Evolutionary conservation across 1,139 yeast genomes (phyloP), one percentile per base, ranked within the genome.

Genomic region (Yarrowia galli): DNA sequence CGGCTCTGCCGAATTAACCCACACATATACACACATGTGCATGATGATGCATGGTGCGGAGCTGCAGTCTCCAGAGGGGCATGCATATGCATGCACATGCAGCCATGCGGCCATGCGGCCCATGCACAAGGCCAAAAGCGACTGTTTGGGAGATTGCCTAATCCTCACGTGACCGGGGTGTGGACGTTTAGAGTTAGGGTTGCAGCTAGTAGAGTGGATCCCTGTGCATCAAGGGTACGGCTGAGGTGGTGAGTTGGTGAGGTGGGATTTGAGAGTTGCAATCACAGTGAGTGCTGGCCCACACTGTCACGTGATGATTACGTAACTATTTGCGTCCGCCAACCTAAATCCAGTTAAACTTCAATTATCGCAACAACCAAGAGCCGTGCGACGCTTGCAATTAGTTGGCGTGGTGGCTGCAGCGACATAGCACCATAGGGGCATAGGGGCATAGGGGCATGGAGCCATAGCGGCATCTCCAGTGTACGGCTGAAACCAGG

Each of bases 111-210:
- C 20, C 35, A 23, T n/a, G n/a, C n/a, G n/a, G n/a, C n/a, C n/a
- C n/a, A n/a, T 28, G 53, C 53, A 28, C 38, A n/a, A n/a, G 36
- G 36, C 53, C 53, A 2, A 48, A 48, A 28, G 28, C 23, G 58
- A 35, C 56, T 12, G 40, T 32, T 49, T 49, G 56, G 56, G 56
- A 32, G 38, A 32, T 32, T 32, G 42, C 58, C 42, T 51, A 51
- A 20, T 51, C 42, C 22, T 35, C 58, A 51, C 58, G 58, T 51
- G 58, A 51, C 42, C 36, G 22, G 13, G 10, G 28, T 2, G 20
- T 18, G 20, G 43, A 10, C 25, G 2, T 20, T 15, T n/a, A 28
- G 18, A 10, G 28, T 51, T 10, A 51, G 35, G 58, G 58, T 51
- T 51, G 42, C 28, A 20, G 16, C 42, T 32, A 35, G 42, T 9